Evolutionary conservation across 768 basidiomycete species (phyloP).

Genomic region (Pleurotus ostreatus): DNA sequence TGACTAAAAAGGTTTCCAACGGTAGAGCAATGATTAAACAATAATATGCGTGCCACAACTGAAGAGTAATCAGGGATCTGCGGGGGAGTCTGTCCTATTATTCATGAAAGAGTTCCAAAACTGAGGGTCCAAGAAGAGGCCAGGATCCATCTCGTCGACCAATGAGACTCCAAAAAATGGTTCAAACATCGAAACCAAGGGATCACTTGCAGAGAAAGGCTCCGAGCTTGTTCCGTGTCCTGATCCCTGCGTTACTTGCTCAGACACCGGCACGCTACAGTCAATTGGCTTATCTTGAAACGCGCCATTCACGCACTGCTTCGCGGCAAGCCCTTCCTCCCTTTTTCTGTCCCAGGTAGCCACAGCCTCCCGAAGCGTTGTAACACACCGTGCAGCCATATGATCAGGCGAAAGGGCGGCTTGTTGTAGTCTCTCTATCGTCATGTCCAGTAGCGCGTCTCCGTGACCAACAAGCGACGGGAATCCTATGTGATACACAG

Average conservation of each 20-base stretch:
- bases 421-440: constrained; percentile 27
- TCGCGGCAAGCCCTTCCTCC: not conserved
- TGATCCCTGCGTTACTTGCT: not conserved
- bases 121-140: not conserved
- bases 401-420: constrained; percentile 36
- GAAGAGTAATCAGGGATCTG: no score
- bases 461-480: constrained; percentile 32
- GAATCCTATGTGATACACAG: constrained; percentile 27
- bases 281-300: not conserved
- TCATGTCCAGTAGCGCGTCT: constrained; percentile 30
- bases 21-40: no score
- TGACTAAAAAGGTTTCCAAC: no score
- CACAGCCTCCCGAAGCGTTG: not conserved
- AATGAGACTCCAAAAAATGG: not conserved
- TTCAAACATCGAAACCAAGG: no score
- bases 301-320: not conserved
- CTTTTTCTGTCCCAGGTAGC: not conserved
- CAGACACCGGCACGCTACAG: no score
- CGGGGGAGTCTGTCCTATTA: constrained; percentile 1
- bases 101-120: not conserved
- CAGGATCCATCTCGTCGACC: not conserved
- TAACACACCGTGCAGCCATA: constrained; percentile 20
- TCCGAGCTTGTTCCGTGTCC: not conserved
- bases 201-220: not conserved
- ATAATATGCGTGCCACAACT: no score